Conservation (phyloP, 257 asterid genomes). For the Voacanga thouarsii region DNA sequence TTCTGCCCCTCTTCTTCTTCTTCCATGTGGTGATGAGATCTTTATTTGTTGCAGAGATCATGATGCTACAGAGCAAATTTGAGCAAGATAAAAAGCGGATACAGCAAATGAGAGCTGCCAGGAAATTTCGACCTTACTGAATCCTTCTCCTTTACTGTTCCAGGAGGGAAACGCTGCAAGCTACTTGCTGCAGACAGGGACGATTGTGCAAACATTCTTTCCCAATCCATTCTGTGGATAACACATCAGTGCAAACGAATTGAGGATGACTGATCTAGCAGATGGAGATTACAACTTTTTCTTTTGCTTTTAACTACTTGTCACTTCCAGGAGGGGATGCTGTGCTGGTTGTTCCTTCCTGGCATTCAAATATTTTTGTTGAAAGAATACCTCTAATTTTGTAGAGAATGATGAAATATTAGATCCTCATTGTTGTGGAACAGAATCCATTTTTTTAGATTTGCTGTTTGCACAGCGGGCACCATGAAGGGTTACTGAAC, state of each 20-base stretch:
- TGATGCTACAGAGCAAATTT: slow-evolving; percentile 85
- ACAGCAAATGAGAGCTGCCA: slow-evolving; percentile 81
- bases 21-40: not conserved
- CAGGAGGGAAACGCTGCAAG: not conserved
- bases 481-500: too few relatives aligned
- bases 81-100: slow-evolving; percentile 92
- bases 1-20: not conserved
- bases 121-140: slow-evolving; percentile 82
- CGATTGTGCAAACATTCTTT: not conserved
- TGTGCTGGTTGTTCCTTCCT: not conserved
- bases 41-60: slow-evolving; percentile 55
- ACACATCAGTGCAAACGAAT: not conserved
- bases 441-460: not conserved
- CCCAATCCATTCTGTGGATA: not conserved
- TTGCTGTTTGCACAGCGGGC: not conserved
- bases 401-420: not conserved
- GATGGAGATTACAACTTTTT: not conserved
- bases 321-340: not conserved
- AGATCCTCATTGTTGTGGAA: not conserved
- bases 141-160: not conserved
- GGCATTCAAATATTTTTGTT: not conserved
- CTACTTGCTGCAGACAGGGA: not conserved
- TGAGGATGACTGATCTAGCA: not conserved
- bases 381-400: not conserved
- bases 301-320: not conserved